phyloP scores from a whole-genome alignment of 805 yeast species.

The Myxozyma kluyveri region DNA sequence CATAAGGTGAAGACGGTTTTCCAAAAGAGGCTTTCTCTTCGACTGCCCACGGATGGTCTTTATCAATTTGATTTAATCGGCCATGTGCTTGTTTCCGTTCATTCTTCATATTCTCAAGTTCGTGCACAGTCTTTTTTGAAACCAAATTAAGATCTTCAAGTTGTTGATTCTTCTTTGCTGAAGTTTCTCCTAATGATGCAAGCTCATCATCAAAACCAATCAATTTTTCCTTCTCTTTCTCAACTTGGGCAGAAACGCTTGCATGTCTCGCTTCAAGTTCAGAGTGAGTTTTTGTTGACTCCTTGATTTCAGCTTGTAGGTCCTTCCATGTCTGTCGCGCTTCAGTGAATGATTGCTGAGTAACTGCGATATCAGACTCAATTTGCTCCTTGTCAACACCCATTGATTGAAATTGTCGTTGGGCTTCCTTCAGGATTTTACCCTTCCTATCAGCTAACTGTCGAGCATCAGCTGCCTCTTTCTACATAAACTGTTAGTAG shows the following conservation, averaged over 20 bases:
- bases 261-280: conserved; percentile 4
- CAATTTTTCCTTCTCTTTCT: conserved; percentile 50
- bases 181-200: conserved; percentile 44
- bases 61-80: conserved; percentile 48
- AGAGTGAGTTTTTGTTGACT: conserved; percentile 19
- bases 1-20: conserved; percentile 37
- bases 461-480: conserved; percentile 49
- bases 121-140: conserved; percentile 35
- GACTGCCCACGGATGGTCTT: conserved; percentile 67
- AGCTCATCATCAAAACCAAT: conserved; percentile 76
- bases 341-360: conserved; percentile 19
- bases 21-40: conserved; percentile 54
- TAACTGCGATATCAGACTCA: conserved; percentile 49
- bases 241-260: conserved; percentile 14
- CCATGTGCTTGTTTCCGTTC: conserved; percentile 24
- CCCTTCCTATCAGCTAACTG: conserved; percentile 42
- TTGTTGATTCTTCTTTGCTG: conserved; percentile 31
- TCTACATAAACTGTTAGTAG: conserved; percentile 31
- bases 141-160: conserved; percentile 33
- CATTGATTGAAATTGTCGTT: conserved; percentile 57
- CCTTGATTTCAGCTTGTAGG: conserved; percentile 31
- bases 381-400: conserved; percentile 71
- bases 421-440: conserved; percentile 45
- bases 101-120: conserved; percentile 33
- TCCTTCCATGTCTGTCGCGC: conserved; percentile 19